Evolutionary conservation across 495 filamentous ascomycete species (phyloP), one percentile per base, ranked within the genome.

Genomic region (Aspergillus hancockii): DNA sequence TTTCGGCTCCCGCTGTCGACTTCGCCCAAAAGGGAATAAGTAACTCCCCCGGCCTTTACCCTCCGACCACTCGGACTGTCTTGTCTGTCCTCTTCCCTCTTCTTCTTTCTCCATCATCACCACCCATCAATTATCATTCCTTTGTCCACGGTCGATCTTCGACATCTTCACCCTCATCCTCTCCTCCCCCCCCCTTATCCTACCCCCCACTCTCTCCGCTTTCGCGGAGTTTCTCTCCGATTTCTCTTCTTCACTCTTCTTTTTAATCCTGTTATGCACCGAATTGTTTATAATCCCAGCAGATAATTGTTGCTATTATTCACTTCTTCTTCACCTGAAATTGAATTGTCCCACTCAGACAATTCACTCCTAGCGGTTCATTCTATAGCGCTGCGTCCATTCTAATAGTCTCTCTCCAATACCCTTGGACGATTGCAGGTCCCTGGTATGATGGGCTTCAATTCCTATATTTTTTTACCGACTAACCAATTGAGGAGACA

Each of bases 71-170:
- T 63, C 59, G 36, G 68, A 65, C 63, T 69, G 59, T 71, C 68
- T 67, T 69, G 72, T 69, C 69, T 63, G 63, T 67, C 65, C 59
- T 71, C 65, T 59, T 60, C 61, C 55, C 38, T 45, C 60, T 52
- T 61, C 57, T 52, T 61, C 46, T 47, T 53, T 57, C 58, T 40
- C 53, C 54, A 32, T 19, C 46, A 21, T 55, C 50, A 49, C 51
- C 55, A n/a, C 32, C 32, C 38, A n/a, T 41, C 38, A 41, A 41
- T 40, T 28, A 57, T 58, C 52, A 55, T 41, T 62, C 49, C 54
- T 58, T 46, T 40, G 54, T 55, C 61, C 2, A 47, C 43, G 19
- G 43, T 60, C 51, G 59, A 61, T 51, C 66, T 59, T 64, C 58
- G 41, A 58, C 56, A 22, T 61, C 45, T 59, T 54, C 49, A 57